Base-by-base conservation (phyloP, 2,329 filamentous ascomycete genomes). In the Plectosphaerella plurivora region DNA sequence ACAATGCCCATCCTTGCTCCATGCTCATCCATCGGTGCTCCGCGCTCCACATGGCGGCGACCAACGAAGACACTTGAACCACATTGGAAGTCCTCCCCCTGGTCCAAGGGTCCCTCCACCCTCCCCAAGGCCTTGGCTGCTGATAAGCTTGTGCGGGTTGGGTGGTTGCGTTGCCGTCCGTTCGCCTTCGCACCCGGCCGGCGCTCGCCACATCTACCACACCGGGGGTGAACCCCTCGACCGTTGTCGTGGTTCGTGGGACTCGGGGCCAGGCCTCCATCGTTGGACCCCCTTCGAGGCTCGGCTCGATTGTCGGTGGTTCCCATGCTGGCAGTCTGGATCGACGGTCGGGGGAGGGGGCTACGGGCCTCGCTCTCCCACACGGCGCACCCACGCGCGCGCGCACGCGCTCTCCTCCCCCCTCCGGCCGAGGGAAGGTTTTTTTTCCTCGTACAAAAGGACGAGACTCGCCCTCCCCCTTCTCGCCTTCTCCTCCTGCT, bases 231-330 rank as follows among this genome's bases (percentile, higher is more conserved):
- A 12, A 33, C 28, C 28, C 28, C 28, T 33, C 9, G 28, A 9
- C 28, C 28, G 28, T 12, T 33, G 11, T 33, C 28, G 28, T 33
- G 28, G 22, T 22, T 22, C 22, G 22, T 22, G 22, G 22, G 22
- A 22, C 22, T 22, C 22, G 22, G 22, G 22, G 22, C 22, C 22
- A 22, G 22, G 22, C 22, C 22, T 22, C 22, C 3, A 22, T 10
- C 25, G 28, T 33, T 33, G 28, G 28, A 33, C 28, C 28, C 28
- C 50, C 47, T 22, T 22, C 35, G 50, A 48, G 52, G 50, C 51
- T 56, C 56, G 56, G 56, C 53, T 52, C 51, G 47, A 57, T 51
- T 53, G 47, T 57, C 55, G 55, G 53, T 41, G 41, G n/a, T 44
- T 44, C 41, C 41, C 41, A 51, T 8, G 28, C 28, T 5, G 28